Evolutionary conservation across 2,329 filamentous ascomycete species (phyloP).

Genomic region (Monosporascus sp.): DNA sequence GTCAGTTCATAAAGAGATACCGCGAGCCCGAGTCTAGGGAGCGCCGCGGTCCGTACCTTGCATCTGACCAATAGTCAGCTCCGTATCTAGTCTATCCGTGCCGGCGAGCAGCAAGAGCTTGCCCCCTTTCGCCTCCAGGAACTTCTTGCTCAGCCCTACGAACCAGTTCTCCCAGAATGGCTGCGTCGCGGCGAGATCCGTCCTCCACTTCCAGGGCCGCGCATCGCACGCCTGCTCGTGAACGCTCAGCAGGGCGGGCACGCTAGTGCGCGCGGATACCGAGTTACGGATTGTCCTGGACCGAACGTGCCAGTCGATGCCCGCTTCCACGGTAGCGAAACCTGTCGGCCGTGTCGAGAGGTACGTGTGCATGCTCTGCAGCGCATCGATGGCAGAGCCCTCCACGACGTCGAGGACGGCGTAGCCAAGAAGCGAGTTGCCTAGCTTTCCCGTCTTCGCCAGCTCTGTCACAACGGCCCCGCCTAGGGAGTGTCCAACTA

Average conservation of each 20-base stretch:
- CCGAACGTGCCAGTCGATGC: conserved; percentile 90
- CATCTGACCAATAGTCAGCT: conserved; percentile 31
- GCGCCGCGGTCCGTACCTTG: conserved; percentile 19
- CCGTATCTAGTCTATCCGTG: conserved; percentile 30
- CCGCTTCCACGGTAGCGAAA: conserved; percentile 73
- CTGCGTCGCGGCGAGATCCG: conserved; percentile 76
- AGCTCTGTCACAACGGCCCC: conserved; percentile 87
- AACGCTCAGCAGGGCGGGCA: conserved; percentile 67
- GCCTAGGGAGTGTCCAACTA: conserved; percentile 89
- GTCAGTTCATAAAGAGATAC: background rate
- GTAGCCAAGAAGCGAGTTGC: conserved; percentile 70
- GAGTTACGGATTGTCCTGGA: conserved; percentile 82
- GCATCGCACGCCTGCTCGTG: conserved; percentile 8
- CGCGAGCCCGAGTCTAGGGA: background rate
- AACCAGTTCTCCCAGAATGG: conserved; percentile 97
- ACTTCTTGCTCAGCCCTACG: conserved; percentile 79
- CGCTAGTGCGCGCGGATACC: conserved; percentile 78
- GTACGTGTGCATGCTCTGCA: conserved; percentile 92
- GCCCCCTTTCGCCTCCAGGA: conserved; percentile 70
- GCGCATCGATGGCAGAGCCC: conserved; percentile 88
- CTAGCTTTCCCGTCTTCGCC: conserved; percentile 63
- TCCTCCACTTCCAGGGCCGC: conserved; percentile 75
- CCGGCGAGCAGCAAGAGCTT: conserved; percentile 28
- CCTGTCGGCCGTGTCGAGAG: conserved; percentile 73
- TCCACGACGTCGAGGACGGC: conserved; percentile 94